Percentiles rank a stretch among this genome's conserved stretches.
Conservation (phyloP, 1,284 basidiomycete genomes). For the Ustilago trichophora region DNA sequence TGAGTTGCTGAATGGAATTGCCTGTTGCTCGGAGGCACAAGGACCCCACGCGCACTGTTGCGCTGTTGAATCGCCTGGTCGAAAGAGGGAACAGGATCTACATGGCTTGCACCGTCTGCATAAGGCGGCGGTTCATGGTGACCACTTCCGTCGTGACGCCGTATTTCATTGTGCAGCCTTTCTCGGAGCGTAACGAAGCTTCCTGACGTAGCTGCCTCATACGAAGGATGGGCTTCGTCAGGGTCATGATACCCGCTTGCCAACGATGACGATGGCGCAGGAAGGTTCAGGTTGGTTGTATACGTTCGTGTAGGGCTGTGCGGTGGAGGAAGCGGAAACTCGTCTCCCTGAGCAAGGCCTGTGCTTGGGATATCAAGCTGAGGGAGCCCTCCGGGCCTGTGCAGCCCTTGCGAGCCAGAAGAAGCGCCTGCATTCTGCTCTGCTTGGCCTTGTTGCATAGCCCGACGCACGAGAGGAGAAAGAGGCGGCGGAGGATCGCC, state of each 20-base stretch:
- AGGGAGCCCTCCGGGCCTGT: background rate
- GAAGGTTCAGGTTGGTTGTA: slow-evolving; percentile 1
- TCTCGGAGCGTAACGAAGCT: background rate
- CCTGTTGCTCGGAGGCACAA: background rate
- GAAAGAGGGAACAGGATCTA: slow-evolving; percentile 24
- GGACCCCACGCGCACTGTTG: background rate
- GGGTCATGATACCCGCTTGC: background rate
- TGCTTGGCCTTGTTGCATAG: background rate
- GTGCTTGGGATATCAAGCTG: background rate
- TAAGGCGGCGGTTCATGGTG: slow-evolving; percentile 36
- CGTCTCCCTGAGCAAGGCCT: background rate
- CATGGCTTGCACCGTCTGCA: slow-evolving; percentile 8
- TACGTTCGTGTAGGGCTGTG: background rate
- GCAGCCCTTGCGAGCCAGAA: background rate
- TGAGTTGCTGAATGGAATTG: background rate
- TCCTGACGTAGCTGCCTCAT: slow-evolving; percentile 26
- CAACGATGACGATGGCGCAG: background rate
- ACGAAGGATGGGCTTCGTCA: slow-evolving; percentile 19
- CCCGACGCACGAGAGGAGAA: slow-evolving; percentile 9
- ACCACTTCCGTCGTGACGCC: background rate
- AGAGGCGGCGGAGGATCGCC: slow-evolving; percentile 29
- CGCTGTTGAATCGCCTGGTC: slow-evolving; percentile 27
- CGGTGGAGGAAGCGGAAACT: background rate
- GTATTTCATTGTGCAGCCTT: too few species aligned
- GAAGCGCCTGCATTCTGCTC: background rate